Conservation (phyloP, 1,284 basidiomycete species). For the Jaminaea rosea region DNA sequence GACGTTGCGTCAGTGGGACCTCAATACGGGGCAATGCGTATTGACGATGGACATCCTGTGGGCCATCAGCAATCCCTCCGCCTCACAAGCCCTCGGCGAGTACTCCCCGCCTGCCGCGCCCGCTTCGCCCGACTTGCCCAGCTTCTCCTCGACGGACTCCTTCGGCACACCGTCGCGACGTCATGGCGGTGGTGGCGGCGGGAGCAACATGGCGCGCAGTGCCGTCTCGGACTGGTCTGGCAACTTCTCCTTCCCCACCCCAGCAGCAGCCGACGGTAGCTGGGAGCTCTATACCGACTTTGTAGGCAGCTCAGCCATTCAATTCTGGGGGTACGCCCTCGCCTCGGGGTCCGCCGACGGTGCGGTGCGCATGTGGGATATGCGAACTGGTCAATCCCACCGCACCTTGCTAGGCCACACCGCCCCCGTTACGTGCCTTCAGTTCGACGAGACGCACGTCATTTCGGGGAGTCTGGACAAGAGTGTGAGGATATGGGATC, state of each 20-base stretch:
- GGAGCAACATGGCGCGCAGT: not conserved
- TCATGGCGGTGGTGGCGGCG: not conserved
- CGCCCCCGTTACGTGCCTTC: slow-evolving; percentile 81
- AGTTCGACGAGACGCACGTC: slow-evolving; percentile 93
- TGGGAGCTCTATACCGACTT: slow-evolving; percentile 95
- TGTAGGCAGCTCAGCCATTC: slow-evolving; percentile 70
- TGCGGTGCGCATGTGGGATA: slow-evolving; percentile 98
- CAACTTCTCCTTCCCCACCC: slow-evolving; percentile 59
- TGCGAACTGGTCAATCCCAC: slow-evolving; percentile 96
- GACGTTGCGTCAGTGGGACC: slow-evolving; percentile 95
- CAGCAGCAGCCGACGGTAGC: slow-evolving; percentile 76
- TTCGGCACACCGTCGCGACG: not conserved
- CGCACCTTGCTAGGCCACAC: slow-evolving; percentile 88
- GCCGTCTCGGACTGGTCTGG: slow-evolving; percentile 49
- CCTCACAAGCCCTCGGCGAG: slow-evolving; percentile 50
- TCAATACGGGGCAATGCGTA: slow-evolving; percentile 90
- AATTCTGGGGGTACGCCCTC: slow-evolving; percentile 97
- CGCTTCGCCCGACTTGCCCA: slow-evolving; percentile 1
- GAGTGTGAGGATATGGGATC: slow-evolving; percentile 69
- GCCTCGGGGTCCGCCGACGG: slow-evolving; percentile 95
- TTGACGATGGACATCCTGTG: slow-evolving; percentile 99
- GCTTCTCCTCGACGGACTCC: not conserved
- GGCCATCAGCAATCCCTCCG: slow-evolving; percentile 87
- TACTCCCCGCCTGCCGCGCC: not conserved
- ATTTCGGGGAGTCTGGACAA: slow-evolving; percentile 87